Evolutionary conservation across 2,329 filamentous ascomycete species (phyloP).

Genomic region (Scytalidium sp.): DNA sequence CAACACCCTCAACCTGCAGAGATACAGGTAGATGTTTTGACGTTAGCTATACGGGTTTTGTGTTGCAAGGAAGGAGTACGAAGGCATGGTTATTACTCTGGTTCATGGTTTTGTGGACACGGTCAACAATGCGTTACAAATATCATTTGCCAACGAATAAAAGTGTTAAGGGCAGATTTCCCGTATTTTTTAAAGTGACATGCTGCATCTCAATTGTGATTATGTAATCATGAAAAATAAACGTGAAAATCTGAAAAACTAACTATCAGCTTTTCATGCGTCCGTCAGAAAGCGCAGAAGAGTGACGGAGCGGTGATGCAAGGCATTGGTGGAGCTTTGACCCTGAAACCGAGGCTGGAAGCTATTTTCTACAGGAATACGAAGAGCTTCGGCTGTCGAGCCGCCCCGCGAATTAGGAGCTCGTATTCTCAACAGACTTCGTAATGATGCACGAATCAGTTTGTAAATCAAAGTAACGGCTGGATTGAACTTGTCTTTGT

Average conservation of each 20-base stretch:
- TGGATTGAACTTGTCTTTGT: neutral
- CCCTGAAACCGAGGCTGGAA: too few relatives aligned
- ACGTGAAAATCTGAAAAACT: too few relatives aligned
- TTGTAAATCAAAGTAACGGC: neutral
- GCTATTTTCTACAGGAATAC: too few relatives aligned
- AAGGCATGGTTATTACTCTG: slow-evolving; percentile 20
- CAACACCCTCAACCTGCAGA: slow-evolving; percentile 99
- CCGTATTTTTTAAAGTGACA: neutral
- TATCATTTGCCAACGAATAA: slow-evolving; percentile 19
- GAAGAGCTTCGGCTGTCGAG: neutral
- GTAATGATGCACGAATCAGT: too few relatives aligned
- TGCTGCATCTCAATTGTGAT: neutral
- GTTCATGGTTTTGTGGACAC: slow-evolving; percentile 19
- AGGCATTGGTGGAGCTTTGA: too few relatives aligned
- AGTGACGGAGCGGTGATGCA: too few relatives aligned
- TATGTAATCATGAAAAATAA: neutral
- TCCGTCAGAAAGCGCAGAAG: too few relatives aligned
- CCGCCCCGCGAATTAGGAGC: neutral
- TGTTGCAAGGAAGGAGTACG: slow-evolving; percentile 15
- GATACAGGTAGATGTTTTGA: slow-evolving; percentile 72
- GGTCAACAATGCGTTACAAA: slow-evolving; percentile 16
- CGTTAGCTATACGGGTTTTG: slow-evolving; percentile 20
- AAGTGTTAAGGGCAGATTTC: slow-evolving; percentile 10
- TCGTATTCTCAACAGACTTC: neutral
- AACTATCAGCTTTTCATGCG: too few relatives aligned